phyloP scores from a whole-genome alignment of 164 flowering plant genomes.

The Vitis amurensis region DNA sequence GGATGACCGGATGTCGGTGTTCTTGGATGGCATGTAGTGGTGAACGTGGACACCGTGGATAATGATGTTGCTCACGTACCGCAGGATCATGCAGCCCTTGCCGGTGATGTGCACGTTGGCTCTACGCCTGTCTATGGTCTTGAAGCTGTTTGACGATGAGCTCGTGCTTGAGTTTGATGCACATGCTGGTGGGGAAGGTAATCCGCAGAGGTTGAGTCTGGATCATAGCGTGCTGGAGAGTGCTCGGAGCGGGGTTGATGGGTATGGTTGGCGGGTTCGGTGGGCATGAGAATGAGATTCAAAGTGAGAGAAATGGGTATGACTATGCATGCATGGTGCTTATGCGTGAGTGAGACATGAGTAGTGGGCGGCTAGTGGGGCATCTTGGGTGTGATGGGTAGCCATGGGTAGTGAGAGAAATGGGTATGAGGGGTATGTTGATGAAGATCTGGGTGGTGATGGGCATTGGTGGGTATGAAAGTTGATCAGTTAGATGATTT shows the following conservation, averaged over 20 bases:
- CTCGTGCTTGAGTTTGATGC: conserved; percentile 59
- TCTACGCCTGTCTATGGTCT: conserved; percentile 86
- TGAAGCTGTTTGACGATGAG: conserved; percentile 66
- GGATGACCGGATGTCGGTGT: conserved; percentile 45
- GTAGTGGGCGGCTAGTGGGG: too few species aligned
- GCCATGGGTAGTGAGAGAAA: too few species aligned
- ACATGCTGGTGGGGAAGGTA: conserved; percentile 50
- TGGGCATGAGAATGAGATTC: too few species aligned
- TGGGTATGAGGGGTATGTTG: too few species aligned
- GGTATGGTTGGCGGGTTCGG: background rate
- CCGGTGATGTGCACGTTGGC: conserved; percentile 63
- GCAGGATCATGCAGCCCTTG: conserved; percentile 66
- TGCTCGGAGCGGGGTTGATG: conserved; percentile 36
- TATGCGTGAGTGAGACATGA: too few species aligned
- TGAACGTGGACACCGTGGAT: conserved; percentile 73
- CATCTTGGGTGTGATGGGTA: too few species aligned
- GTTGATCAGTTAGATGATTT: too few species aligned
- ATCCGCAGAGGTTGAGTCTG: conserved; percentile 45
- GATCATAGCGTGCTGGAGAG: conserved; percentile 40
- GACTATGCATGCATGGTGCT: too few species aligned
- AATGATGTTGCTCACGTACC: conserved; percentile 61
- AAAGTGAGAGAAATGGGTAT: too few species aligned
- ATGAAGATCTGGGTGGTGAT: too few species aligned
- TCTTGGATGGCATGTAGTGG: conserved; percentile 58
- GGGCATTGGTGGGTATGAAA: too few species aligned